phyloP scores from a whole-genome alignment of 768 basidiomycete species.

The Mycena rebaudengoi region DNA sequence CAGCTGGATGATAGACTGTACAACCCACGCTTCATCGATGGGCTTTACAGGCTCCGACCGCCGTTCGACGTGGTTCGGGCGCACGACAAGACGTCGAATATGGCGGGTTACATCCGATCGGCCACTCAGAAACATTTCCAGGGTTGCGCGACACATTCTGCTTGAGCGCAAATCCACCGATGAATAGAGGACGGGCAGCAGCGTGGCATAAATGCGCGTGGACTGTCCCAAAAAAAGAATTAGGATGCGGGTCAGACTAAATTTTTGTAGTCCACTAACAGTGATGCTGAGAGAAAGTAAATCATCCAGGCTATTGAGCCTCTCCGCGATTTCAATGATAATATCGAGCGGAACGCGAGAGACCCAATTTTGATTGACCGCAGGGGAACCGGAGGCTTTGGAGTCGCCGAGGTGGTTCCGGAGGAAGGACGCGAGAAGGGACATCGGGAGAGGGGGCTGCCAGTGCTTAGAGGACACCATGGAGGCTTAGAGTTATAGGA shows the following conservation, averaged over 20 bases:
- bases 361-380: neutral
- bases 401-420: slow-evolving; percentile 15
- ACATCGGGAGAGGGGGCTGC: slow-evolving; percentile 10
- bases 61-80: slow-evolving; percentile 26
- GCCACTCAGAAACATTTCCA: slow-evolving; percentile 6
- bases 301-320: slow-evolving; percentile 12
- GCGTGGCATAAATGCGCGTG: slow-evolving; percentile 21
- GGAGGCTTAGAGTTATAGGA: neutral
- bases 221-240: slow-evolving; percentile 14
- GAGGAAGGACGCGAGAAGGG: slow-evolving; percentile 19
- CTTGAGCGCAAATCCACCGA: slow-evolving; percentile 25
- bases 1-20: slow-evolving; percentile 15
- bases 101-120: slow-evolving; percentile 16
- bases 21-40: slow-evolving; percentile 25
- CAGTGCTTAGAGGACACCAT: slow-evolving; percentile 22
- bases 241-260: neutral
- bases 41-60: slow-evolving; percentile 14
- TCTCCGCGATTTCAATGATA: slow-evolving; percentile 24
- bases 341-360: slow-evolving; percentile 24
- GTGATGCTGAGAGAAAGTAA: slow-evolving; percentile 21
- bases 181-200: slow-evolving; percentile 26
- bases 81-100: slow-evolving; percentile 20
- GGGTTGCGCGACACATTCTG: slow-evolving; percentile 17
- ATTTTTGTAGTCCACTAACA: slow-evolving; percentile 5
- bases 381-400: neutral